Evolutionary conservation across 2,329 filamentous ascomycete genomes (phyloP), one percentile per base, ranked within the genome.

Genomic region (Claviceps purpurea): DNA sequence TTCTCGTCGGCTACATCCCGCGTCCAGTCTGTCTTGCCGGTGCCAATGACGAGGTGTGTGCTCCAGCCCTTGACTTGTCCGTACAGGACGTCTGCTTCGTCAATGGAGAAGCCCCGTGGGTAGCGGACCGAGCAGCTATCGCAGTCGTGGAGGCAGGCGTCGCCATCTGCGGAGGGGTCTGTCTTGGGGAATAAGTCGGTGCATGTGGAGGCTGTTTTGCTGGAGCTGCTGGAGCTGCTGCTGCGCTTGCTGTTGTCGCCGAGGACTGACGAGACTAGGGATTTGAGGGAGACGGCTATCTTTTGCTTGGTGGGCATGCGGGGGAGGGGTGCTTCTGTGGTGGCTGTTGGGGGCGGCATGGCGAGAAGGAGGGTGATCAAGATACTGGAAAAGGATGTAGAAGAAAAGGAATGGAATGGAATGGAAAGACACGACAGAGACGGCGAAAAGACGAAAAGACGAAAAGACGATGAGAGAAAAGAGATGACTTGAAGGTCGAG

Each of bases 1-100:
- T 87, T 84, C 73, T 97, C 93, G 63, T 97, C 87, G 52, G 79
- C 81, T 46, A 95, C 87, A 70, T 95, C 85, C 55, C 87, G 73
- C 63, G 91, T 85, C 93, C 93, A 98, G 69, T 98, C 93, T 26
- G 84, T 78, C 78, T 96, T 95, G 55, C 89, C 88, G n/a, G 93
- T 98, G 24, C 89, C 93, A 16, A 97, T 89, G 37, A 98, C 73
- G 56, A 95, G 65, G 69, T 98, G 93, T 20, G 89, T 93, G 62
- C 81, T 84, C 86, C 89, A 97, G 39, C 82, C 88, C 62, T 89
- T 87, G 56, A 96, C 79, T 54, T 86, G 75, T 1, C 91, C 93
- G 64, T 94, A 97, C 48, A 98, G 71, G 60, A 82, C 73, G 64
- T 95, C 89, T 6, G 76, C 71, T 65, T 85, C 78, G 53, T 97